Percentiles rank a stretch among this genome's conserved stretches.
Conservation (phyloP, 305 asterid genomes). For the Nicotiana rustica region DNA sequence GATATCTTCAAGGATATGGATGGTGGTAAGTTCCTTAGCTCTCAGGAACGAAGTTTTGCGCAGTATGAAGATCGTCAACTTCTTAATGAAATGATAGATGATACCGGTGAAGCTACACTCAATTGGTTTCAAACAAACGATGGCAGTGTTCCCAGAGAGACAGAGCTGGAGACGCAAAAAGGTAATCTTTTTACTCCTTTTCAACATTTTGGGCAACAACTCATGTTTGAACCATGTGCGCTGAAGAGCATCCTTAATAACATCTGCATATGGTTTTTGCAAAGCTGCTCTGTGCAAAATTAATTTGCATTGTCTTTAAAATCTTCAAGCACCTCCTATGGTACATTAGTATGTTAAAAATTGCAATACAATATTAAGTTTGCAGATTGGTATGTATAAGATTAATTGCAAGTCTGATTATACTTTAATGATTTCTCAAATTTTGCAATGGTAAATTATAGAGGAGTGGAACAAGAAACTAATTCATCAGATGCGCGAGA, state of each 20-base stretch:
- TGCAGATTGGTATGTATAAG: neutral
- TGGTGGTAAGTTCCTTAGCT: conserved; percentile 26
- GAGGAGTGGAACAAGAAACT: neutral
- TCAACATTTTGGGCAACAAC: neutral
- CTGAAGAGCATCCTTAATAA: no score
- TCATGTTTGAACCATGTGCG: no score
- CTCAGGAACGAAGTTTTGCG: conserved; percentile 6
- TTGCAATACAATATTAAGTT: neutral
- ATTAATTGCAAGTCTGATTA: neutral
- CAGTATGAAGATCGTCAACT: neutral
- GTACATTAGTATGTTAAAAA: neutral
- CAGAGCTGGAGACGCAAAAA: conserved; percentile 18
- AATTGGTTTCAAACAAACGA: neutral
- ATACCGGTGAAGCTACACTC: conserved; percentile 29
- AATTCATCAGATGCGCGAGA: neutral
- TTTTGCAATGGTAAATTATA: neutral
- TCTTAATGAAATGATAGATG: neutral
- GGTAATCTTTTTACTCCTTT: conserved; percentile 5
- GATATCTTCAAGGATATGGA: conserved; percentile 24
- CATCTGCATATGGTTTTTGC: neutral
- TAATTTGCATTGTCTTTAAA: neutral
- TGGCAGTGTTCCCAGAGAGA: neutral
- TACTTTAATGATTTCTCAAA: neutral
- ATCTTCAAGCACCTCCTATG: neutral
- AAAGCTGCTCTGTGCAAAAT: neutral